Conservation (phyloP, 2,329 filamentous ascomycete genomes). For the Aurifilum marmelostoma region DNA sequence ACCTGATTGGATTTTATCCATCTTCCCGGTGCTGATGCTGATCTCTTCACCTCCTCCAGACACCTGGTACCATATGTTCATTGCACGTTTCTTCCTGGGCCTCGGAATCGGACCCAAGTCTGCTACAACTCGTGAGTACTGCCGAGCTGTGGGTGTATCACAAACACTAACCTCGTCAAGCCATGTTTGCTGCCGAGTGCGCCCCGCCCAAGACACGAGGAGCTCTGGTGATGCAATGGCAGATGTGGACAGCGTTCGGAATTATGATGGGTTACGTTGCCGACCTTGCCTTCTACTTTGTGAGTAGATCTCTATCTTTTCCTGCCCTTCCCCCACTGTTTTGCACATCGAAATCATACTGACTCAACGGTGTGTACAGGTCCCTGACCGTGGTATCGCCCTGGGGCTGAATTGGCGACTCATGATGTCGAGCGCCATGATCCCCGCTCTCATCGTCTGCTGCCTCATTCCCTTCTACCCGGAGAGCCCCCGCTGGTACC, state of each 20-base stretch:
- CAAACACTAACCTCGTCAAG: constrained; percentile 34
- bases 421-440: constrained; percentile 69
- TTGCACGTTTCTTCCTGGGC: constrained; percentile 70
- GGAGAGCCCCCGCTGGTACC: constrained; percentile 55
- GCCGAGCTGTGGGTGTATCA: constrained; percentile 5
- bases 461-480: constrained; percentile 54
- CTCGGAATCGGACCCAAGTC: constrained; percentile 73
- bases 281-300: constrained; percentile 64
- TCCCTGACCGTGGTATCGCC: constrained; percentile 54
- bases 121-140: constrained; percentile 57
- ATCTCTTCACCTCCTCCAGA: constrained; percentile 39
- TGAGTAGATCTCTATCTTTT: not conserved
- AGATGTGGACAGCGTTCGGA: constrained; percentile 51
- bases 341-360: not conserved
- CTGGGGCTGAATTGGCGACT: constrained; percentile 66
- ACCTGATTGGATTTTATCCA: not conserved
- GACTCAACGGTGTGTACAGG: constrained; percentile 3
- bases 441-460: constrained; percentile 62
- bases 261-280: constrained; percentile 63
- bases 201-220: constrained; percentile 66
- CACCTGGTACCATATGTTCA: constrained; percentile 68
- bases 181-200: constrained; percentile 71
- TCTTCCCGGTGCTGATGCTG: not conserved
- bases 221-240: constrained; percentile 67
- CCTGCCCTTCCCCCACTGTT: not conserved